Base-by-base conservation (phyloP, 352 stramenopile genomes). In the Elongisporangium senticosum region DNA sequence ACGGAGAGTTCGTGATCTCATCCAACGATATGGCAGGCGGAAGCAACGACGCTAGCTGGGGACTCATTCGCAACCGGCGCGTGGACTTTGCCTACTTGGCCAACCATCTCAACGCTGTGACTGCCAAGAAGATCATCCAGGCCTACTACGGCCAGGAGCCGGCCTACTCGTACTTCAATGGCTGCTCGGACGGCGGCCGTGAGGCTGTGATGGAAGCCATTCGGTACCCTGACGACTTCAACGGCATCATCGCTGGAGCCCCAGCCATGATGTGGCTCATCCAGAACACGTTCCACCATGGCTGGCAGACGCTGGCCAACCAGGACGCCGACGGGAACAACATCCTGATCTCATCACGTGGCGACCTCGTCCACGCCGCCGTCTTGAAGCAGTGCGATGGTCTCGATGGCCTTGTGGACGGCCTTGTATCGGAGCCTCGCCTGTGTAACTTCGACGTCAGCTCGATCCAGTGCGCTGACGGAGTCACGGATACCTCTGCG, bases 101-200 rank as follows among this genome's bases (percentile, higher is more conserved):
- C 6, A 61, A 68, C 37, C 68, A 76, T 49, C 48, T 70, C 53
- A 75, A 64, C 15, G 56, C 71, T 4, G 21, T 72, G 4, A 62
- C 68, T 48, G 64, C 62, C 53, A 79, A 76, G 68, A 62, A 65
- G 39, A 53, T 79, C 33, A 74, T 76, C 7, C 39, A 59, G 26
- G 56, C 56, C 4, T 79, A 68, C 55, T 79, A 76, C 49, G 71
- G 65, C 11, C 65, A 76, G 53, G 58, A 62, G 6, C 55, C 58
- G 19, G 49, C 26, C 49, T 76, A 74, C 33, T 74, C 71, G 22
- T 76, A 76, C 65, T 79, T 79, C 56, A 77, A 71, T 20, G 65
- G 69, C 33, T 77, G 69, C 49, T 77, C 69, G 3, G 69, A 77
- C 23, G 63, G 69, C 20, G 62, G 69, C 14, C 69, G 65, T 17